A percentile compares a stretch with the other conserved stretches of the same genome.
Evolutionary conservation across 176 grass and related monocot genomes (phyloP).

Genomic region (Oryza longistaminata): DNA sequence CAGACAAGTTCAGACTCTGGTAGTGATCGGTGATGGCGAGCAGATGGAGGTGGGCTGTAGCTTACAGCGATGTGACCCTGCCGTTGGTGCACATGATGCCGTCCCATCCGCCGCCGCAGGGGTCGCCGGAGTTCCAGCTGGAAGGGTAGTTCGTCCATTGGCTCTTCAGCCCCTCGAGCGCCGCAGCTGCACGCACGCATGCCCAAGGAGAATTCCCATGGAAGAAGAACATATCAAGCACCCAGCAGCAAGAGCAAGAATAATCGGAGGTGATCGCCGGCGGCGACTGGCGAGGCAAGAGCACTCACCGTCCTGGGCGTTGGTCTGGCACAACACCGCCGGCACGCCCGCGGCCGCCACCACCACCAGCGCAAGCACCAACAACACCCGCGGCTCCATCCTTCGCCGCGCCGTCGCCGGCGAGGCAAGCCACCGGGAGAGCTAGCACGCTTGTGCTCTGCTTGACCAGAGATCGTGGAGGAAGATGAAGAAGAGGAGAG

Average conservation of each 20-base stretch:
- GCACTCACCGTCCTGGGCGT: slow-evolving; percentile 45
- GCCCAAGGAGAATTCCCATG: no score
- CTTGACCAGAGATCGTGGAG: not conserved
- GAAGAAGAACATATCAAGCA: no score
- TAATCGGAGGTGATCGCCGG: not conserved
- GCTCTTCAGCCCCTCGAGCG: slow-evolving; percentile 25
- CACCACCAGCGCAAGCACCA: not conserved
- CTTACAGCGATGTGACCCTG: slow-evolving; percentile 50
- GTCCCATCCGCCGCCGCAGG: slow-evolving; percentile 45
- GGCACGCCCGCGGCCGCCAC: not conserved
- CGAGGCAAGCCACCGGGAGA: not conserved
- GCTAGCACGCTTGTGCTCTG: not conserved
- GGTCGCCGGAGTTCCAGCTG: slow-evolving; percentile 50
- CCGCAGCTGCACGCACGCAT: slow-evolving; percentile 21
- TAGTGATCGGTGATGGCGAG: no score
- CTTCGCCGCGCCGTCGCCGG: slow-evolving; percentile 3
- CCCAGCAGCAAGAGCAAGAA: no score
- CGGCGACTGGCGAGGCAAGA: not conserved
- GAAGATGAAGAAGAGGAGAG: not conserved
- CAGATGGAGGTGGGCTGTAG: not conserved
- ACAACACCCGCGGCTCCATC: not conserved
- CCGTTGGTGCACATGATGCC: slow-evolving; percentile 43
- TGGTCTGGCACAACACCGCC: slow-evolving; percentile 32
- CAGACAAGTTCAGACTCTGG: no score
- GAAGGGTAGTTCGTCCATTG: slow-evolving; percentile 37